phyloP scores from a whole-genome alignment of 2,329 filamentous ascomycete species.

The Colletotrichum lindemuthianum region DNA sequence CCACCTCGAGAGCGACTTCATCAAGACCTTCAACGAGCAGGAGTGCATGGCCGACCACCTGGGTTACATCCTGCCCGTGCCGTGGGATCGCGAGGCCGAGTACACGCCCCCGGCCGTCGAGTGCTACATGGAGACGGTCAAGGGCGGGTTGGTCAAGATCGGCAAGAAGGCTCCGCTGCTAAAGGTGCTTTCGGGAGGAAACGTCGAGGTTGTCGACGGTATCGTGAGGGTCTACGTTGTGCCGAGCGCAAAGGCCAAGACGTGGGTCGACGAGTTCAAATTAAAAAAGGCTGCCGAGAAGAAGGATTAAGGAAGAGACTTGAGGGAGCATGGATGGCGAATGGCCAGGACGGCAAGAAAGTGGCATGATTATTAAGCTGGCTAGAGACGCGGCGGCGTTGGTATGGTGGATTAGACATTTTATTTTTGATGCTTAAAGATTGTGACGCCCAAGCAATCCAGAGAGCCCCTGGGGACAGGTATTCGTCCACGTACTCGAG shows the following conservation, averaged over 20 bases:
- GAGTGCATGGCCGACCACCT: conserved; percentile 82
- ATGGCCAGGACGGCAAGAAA: no score
- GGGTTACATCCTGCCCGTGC: conserved; percentile 84
- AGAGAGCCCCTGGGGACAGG: background rate
- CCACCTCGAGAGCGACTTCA: conserved; percentile 85
- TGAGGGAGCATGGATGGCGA: no score
- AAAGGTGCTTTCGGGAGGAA: conserved; percentile 78
- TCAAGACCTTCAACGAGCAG: conserved; percentile 86
- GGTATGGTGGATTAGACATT: background rate
- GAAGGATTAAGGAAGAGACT: conserved; percentile 5
- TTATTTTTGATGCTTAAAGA: background rate
- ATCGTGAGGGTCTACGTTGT: conserved; percentile 85
- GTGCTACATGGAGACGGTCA: conserved; percentile 86
- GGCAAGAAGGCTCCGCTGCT: conserved; percentile 84
- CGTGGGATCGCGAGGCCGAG: conserved; percentile 79
- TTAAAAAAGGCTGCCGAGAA: conserved; percentile 69
- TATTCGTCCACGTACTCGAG: conserved; percentile 9
- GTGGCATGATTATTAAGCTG: no score
- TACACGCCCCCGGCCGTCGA: conserved; percentile 77
- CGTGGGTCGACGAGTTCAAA: conserved; percentile 90
- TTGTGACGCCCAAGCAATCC: conserved; percentile 2
- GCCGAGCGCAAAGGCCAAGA: conserved; percentile 73
- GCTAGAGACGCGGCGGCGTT: no score
- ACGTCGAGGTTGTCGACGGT: conserved; percentile 88
- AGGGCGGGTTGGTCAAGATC: conserved; percentile 86